Evolutionary conservation across 1,139 yeast species (phyloP).

Genomic region (Candida gigantensis): DNA sequence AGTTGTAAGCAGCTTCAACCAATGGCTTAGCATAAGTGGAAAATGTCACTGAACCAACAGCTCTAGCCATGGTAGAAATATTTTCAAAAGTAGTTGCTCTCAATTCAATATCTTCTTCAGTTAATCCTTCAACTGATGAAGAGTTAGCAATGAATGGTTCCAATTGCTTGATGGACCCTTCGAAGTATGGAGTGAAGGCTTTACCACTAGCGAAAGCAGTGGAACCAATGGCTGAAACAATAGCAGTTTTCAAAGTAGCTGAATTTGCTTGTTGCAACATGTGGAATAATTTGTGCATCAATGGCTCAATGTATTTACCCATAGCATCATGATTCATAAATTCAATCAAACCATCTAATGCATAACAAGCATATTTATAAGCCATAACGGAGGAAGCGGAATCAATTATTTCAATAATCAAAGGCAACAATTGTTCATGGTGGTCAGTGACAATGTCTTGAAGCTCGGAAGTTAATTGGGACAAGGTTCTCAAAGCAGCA

Average conservation of each 20-base stretch:
- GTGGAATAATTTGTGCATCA: conserved; percentile 84
- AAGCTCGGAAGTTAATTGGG: conserved; percentile 78
- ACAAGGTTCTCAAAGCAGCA: conserved; percentile 82
- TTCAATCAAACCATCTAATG: conserved; percentile 89
- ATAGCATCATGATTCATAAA: conserved; percentile 88
- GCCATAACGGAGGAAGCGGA: conserved; percentile 80
- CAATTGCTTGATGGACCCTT: conserved; percentile 73
- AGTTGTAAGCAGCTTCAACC: conserved; percentile 82
- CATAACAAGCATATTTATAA: conserved; percentile 88
- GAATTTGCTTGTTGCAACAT: conserved; percentile 73
- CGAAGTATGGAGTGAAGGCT: conserved; percentile 82
- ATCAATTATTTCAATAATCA: conserved; percentile 85
- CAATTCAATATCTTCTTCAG: conserved; percentile 79
- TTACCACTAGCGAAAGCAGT: conserved; percentile 95
- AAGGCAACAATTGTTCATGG: conserved; percentile 81
- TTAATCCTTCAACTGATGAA: conserved; percentile 66
- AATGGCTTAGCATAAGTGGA: conserved; percentile 84
- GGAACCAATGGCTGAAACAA: conserved; percentile 95
- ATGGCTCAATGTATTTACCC: conserved; percentile 76
- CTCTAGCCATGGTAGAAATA: conserved; percentile 92
- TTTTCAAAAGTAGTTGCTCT: conserved; percentile 93
- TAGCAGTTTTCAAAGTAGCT: conserved; percentile 75
- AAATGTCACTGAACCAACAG: conserved; percentile 90
- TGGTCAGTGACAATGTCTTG: conserved; percentile 82
- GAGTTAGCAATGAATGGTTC: conserved; percentile 76